Evolutionary conservation across 2,329 filamentous ascomycete genomes (phyloP).

Genomic region (Pseudocercospora macadamiae): DNA sequence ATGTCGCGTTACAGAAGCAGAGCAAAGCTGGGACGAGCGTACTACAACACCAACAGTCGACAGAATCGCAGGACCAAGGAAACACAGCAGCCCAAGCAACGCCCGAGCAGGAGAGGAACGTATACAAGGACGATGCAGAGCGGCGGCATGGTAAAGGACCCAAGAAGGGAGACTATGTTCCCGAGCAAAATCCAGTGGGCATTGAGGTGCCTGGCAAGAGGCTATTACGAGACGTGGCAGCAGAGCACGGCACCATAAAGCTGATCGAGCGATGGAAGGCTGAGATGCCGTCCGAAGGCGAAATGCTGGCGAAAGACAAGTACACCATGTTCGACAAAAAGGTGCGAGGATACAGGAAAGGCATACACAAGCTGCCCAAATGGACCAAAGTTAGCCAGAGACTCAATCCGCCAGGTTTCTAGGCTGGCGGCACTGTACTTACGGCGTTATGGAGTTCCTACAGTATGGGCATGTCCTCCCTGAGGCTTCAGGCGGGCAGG

Average conservation of each 20-base stretch:
- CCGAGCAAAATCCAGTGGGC: constrained; percentile 18
- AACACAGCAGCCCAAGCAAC: constrained; percentile 26
- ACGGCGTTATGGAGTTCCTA: not conserved
- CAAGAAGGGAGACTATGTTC: constrained; percentile 33
- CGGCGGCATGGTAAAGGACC: constrained; percentile 39
- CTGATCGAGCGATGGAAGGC: constrained; percentile 87
- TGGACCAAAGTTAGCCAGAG: constrained; percentile 96
- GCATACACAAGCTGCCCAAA: constrained; percentile 77
- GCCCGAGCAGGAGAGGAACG: constrained; percentile 25
- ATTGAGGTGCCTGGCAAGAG: constrained; percentile 18
- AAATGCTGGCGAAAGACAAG: constrained; percentile 96
- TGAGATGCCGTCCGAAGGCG: constrained; percentile 92
- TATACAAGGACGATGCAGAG: constrained; percentile 16
- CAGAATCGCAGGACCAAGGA: not conserved
- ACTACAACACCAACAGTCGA: constrained; percentile 12
- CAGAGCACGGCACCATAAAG: constrained; percentile 63
- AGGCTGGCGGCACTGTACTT: constrained; percentile 32
- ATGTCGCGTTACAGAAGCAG: constrained; percentile 65
- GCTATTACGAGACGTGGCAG: constrained; percentile 32
- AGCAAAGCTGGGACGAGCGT: constrained; percentile 44
- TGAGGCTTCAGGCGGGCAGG: not conserved
- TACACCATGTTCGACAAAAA: constrained; percentile 98
- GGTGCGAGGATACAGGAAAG: constrained; percentile 93
- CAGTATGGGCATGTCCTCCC: not conserved
- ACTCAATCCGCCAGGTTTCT: constrained; percentile 93